A percentile compares a stretch with the other conserved stretches of the same genome.
Conservation (phyloP, 2,329 filamentous ascomycete species). For the Fusarium robinianum region DNA sequence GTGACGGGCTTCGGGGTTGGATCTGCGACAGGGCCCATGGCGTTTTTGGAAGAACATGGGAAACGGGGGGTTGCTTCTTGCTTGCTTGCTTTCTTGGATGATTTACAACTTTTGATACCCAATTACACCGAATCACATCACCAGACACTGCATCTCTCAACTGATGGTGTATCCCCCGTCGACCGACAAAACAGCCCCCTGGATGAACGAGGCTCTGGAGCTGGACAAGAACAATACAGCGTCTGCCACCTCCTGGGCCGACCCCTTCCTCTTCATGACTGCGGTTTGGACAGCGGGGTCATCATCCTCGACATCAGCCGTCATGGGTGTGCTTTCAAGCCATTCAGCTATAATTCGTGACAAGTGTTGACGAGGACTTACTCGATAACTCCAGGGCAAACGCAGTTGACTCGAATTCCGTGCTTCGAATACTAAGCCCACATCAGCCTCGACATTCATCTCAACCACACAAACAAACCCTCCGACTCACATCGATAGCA, state of each 20-base stretch:
- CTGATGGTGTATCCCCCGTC: conserved; percentile 51
- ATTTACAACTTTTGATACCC: background rate
- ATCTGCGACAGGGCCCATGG: background rate
- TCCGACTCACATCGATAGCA: conserved; percentile 48
- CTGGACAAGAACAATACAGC: conserved; percentile 51
- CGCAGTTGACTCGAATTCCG: conserved; percentile 51
- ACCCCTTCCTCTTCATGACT: conserved; percentile 47
- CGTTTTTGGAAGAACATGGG: background rate
- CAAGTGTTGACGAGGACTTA: conserved; percentile 13
- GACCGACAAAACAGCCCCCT: conserved; percentile 49
- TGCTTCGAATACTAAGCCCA: conserved; percentile 47
- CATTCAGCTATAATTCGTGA: background rate
- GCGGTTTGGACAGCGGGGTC: conserved; percentile 41
- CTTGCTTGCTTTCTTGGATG: background rate
- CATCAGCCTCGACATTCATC: background rate
- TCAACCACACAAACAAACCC: background rate
- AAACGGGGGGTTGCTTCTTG: background rate
- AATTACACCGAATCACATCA: background rate
- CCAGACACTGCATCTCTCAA: background rate
- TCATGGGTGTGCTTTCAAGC: conserved; percentile 48
- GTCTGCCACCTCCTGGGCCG: conserved; percentile 52
- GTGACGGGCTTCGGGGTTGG: conserved; percentile 1
- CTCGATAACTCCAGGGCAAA: conserved; percentile 53
- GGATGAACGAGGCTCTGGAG: conserved; percentile 51
- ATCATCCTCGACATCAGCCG: conserved; percentile 44